These are phyloP conservation scores for Cairneyella variabilis DNA, from an alignment of 495 filamentous ascomycete species.

Conservation along the genomic window DNA sequence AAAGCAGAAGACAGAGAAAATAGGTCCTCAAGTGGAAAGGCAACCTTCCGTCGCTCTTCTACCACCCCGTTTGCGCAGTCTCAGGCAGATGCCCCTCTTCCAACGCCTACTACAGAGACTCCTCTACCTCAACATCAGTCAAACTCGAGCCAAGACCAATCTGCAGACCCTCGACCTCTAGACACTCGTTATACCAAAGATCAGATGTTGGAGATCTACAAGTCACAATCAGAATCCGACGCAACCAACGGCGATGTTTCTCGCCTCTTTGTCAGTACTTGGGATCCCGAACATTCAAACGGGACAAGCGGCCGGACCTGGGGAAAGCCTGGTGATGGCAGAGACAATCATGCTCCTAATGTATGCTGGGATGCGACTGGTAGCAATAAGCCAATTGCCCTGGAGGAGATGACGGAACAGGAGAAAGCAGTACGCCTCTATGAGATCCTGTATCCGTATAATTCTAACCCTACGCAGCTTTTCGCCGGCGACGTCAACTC, in stretches of 20 bases:
- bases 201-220: slow-evolving; percentile 74
- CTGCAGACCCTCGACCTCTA: slow-evolving; percentile 47
- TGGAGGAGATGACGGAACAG: slow-evolving; percentile 74
- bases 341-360: slow-evolving; percentile 59
- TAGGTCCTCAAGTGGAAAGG: no score
- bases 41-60: slow-evolving; percentile 83
- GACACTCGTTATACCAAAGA: slow-evolving; percentile 79
- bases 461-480: slow-evolving; percentile 41
- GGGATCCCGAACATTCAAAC: slow-evolving; percentile 68
- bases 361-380: slow-evolving; percentile 88
- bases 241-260: slow-evolving; percentile 59
- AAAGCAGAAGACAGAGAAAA: no score
- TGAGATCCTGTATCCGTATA: slow-evolving; percentile 7
- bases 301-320: slow-evolving; percentile 60
- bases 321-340: slow-evolving; percentile 63
- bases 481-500: slow-evolving; percentile 90
- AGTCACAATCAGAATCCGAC: slow-evolving; percentile 52
- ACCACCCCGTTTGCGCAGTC: slow-evolving; percentile 53
- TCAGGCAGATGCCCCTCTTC: slow-evolving; percentile 33
- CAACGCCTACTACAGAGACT: slow-evolving; percentile 8
- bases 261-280: slow-evolving; percentile 64
- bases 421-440: slow-evolving; percentile 69
- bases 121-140: slow-evolving; percentile 41
- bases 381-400: slow-evolving; percentile 63
- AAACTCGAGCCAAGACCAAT: slow-evolving; percentile 24